Conservation (phyloP, 495 filamentous ascomycete species). For the Choiromyces venosus region DNA sequence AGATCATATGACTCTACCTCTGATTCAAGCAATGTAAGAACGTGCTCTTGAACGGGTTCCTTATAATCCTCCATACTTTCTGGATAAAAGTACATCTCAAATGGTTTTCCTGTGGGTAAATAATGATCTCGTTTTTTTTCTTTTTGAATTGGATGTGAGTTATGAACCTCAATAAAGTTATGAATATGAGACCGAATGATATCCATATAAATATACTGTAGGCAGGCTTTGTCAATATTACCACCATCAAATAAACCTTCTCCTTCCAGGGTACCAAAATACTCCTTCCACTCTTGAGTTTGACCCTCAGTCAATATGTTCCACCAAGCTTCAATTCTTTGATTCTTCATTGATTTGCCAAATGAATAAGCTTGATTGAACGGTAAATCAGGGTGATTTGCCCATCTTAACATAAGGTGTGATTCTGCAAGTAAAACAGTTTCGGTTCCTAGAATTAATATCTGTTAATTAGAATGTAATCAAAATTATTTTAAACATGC, state of each 20-base stretch:
- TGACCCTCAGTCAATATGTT: not conserved
- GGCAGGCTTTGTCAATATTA: not conserved
- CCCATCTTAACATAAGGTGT: not conserved
- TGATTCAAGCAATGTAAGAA: not conserved
- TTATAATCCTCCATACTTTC: not conserved
- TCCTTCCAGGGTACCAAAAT: not conserved
- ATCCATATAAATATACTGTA: not conserved
- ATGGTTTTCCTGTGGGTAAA: not conserved
- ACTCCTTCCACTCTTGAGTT: not conserved
- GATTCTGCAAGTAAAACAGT: conserved; percentile 2
- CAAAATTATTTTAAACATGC: not conserved
- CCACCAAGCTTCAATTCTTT: not conserved
- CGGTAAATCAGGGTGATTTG: not conserved
- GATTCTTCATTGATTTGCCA: conserved; percentile 5
- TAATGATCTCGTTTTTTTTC: not conserved
- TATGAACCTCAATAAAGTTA: not conserved
- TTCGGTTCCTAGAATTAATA: not conserved
- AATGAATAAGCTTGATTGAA: not conserved
- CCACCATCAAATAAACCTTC: not conserved
- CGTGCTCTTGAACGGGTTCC: not conserved
- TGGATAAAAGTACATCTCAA: not conserved
- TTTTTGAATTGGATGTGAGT: not conserved
- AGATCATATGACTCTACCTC: not conserved
- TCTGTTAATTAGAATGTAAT: not conserved
- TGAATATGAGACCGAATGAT: not conserved